Conservation (phyloP, 208 protist genomes). For the Trichomonas gallinae region DNA sequence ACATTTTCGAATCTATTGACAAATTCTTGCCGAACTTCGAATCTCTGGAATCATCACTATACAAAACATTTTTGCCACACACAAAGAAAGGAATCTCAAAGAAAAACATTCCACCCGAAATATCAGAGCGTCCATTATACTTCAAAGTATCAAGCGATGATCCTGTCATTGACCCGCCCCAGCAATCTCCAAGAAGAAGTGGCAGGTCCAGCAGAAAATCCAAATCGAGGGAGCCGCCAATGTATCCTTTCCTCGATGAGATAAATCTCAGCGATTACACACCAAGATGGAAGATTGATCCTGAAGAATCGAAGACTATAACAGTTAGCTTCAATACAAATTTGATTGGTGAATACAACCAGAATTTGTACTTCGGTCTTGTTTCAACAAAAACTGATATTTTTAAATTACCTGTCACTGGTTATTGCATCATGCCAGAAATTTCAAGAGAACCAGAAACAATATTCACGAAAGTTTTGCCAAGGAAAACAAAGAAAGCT, state of each 20-base stretch:
- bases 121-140: background rate
- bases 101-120: background rate
- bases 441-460: background rate
- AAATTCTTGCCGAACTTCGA: background rate
- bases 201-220: background rate
- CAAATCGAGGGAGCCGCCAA: background rate
- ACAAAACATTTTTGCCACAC: background rate
- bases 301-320: background rate
- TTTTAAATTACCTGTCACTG: background rate
- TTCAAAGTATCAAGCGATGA: background rate
- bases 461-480: background rate
- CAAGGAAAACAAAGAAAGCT: background rate
- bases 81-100: background rate
- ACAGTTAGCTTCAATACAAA: background rate
- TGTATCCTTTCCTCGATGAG: background rate
- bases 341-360: background rate
- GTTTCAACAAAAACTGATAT: background rate
- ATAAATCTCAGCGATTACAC: background rate
- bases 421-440: background rate
- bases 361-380: background rate
- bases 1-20: background rate
- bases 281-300: conserved; percentile 4
- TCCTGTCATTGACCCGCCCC: background rate
- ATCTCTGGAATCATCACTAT: background rate
- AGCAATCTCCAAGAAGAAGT: background rate